Conservation (phyloP, 371 early-diverging fungal species). For the Actinomortierella wolfii region DNA sequence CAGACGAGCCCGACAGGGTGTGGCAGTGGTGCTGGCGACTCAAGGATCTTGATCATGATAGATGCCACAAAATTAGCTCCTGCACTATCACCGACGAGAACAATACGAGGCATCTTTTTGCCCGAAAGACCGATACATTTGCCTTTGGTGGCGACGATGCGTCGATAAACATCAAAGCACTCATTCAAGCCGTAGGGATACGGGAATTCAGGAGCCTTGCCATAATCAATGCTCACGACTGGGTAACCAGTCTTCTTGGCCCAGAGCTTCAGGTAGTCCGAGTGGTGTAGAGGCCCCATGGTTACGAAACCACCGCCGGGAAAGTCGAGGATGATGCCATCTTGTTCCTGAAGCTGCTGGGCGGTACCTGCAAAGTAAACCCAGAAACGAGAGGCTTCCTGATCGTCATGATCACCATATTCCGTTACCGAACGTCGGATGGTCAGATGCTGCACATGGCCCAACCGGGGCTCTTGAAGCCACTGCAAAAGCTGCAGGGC, state of each 20-base stretch:
- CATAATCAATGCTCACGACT: conserved; percentile 83
- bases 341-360: too few relatives aligned
- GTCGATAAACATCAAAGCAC: conserved; percentile 84
- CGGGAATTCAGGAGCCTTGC: conserved; percentile 91
- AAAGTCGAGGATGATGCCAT: conserved; percentile 55
- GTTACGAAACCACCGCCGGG: conserved; percentile 79
- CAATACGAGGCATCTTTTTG: conserved; percentile 59
- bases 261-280: conserved; percentile 64
- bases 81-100: conserved; percentile 89
- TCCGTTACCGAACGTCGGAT: too few relatives aligned
- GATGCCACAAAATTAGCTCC: conserved; percentile 78
- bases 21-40: too few relatives aligned
- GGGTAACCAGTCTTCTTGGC: conserved; percentile 62
- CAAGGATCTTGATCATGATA: conserved; percentile 73
- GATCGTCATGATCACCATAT: too few relatives aligned
- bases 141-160: conserved; percentile 63
- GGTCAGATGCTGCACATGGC: too few relatives aligned
- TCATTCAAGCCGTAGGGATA: conserved; percentile 91
- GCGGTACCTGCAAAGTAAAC: too few relatives aligned
- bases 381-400: too few relatives aligned
- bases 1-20: too few relatives aligned
- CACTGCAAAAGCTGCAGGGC: too few relatives aligned
- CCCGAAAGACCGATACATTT: conserved; percentile 66
- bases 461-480: too few relatives aligned
- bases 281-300: conserved; percentile 73